These are phyloP conservation scores for Poa pratensis DNA, from an alignment of 176 grass and related monocot species.

Conservation along the genomic window DNA sequence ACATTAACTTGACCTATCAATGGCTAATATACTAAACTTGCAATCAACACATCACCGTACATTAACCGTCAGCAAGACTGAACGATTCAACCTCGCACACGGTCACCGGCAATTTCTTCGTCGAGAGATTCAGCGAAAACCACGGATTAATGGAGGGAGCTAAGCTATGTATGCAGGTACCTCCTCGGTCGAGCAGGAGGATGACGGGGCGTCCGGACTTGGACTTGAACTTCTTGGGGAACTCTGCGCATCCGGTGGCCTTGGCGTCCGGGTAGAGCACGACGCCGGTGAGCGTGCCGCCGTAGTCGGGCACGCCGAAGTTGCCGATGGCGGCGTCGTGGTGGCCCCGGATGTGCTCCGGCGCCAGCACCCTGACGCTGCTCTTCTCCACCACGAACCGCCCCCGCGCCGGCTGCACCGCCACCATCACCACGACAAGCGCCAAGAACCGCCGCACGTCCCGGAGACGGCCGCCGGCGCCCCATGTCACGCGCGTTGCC, in stretches of 20 bases:
- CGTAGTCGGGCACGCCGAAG: constrained; percentile 93
- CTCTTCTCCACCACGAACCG: constrained; percentile 95
- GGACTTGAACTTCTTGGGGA: constrained; percentile 69
- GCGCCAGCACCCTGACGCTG: constrained; percentile 79
- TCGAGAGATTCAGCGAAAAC: neutral
- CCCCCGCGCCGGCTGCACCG: constrained; percentile 21
- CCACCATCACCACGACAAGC: neutral
- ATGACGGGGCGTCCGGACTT: constrained; percentile 70
- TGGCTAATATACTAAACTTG: too few species aligned
- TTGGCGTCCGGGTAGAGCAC: constrained; percentile 80
- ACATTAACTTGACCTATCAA: constrained; percentile 4
- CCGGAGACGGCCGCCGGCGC: too few species aligned
- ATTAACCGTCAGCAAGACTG: neutral
- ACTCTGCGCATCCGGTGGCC: constrained; percentile 64
- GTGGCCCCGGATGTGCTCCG: constrained; percentile 73
- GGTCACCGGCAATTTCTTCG: neutral
- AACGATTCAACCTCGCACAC: neutral
- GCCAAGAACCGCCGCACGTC: neutral
- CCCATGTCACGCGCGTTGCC: neutral
- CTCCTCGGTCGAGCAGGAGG: constrained; percentile 94
- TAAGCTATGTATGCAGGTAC: neutral
- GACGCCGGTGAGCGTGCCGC: constrained; percentile 81
- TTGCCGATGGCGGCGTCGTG: constrained; percentile 93
- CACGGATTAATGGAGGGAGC: neutral
- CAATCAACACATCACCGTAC: neutral